Evolutionary conservation across 1,284 basidiomycete genomes (phyloP), one percentile per base, ranked within the genome.

Genomic region (Heterobasidion occidentale): DNA sequence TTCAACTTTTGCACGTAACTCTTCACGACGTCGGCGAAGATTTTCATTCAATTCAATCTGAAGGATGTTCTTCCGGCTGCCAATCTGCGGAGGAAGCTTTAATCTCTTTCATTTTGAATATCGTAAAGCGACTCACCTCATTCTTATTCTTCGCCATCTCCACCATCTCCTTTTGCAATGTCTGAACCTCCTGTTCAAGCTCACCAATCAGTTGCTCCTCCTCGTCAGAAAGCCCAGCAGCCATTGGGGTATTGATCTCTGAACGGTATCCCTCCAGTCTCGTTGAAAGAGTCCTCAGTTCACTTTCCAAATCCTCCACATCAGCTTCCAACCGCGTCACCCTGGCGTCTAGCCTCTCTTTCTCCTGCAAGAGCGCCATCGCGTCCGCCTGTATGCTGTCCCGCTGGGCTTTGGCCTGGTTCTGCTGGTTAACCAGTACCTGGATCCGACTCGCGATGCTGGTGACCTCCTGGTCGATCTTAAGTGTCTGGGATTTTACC

Each of bases 1-100:
- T 60, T 98, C 94, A 14, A 98, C 74, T 66, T 90, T 90, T 45
- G 74, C 71, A 46, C 84, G 81, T 2, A 98, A 67, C 64, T 95
- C 93, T 55, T 93, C 87, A 45, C 84, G 78, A 14, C 88, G 80
- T 3, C 94, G 81, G 17, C 85, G 79, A 15, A 98, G 77, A 61
- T 87, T 88, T 67, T 99, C 96, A 60, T 90, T 92, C 36, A 99
- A 77, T 69, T 99, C 96, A 54, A 98, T 95, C 69, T 98, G 92
- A 20, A 98, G 74, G 12, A 86, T 73, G 65, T 86, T 91, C 70
- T 92, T 93, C 61, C 80, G 79, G 20, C 85, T 81, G 44, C 89
- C 86, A 56, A 95, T 72, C 92, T 97, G 58, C 17, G 6, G 44
- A 46, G 60, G 46, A 45, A 3, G 36, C 47, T 57, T 46, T 34